Percentiles rank a stretch among this genome's conserved stretches.
These are phyloP conservation scores for Aspergillus aculeatinus DNA, from an alignment of 2,329 filamentous ascomycete species.

Conservation along the genomic window DNA sequence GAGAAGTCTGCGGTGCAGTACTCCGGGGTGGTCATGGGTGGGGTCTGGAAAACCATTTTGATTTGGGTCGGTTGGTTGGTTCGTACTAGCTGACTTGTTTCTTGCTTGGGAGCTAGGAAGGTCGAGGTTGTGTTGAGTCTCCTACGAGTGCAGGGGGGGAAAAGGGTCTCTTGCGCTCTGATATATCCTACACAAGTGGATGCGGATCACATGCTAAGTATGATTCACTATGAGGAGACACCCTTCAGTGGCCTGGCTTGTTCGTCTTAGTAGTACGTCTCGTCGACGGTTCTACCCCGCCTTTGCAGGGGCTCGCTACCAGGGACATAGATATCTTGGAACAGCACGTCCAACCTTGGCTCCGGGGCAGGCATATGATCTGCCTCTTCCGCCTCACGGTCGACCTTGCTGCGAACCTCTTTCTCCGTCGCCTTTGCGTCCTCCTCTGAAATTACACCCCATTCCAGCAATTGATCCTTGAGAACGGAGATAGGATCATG, in stretches of 20 bases:
- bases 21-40: constrained; percentile 56
- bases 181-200: background rate
- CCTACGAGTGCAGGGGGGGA: background rate
- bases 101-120: background rate
- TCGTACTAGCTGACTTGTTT: background rate
- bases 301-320: constrained; percentile 83
- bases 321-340: constrained; percentile 87
- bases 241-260: background rate
- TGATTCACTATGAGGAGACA: constrained; percentile 4
- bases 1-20: constrained; percentile 83
- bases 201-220: constrained; percentile 3
- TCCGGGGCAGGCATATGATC: constrained; percentile 83
- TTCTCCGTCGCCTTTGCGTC: constrained; percentile 93
- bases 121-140: background rate
- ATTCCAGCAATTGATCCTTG: constrained; percentile 93
- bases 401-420: constrained; percentile 77
- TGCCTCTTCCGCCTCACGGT: constrained; percentile 80
- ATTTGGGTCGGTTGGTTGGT: background rate
- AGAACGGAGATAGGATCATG: constrained; percentile 95
- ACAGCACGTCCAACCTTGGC: constrained; percentile 74
- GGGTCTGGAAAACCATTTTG: constrained; percentile 16
- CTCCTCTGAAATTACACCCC: constrained; percentile 82
- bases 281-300: constrained; percentile 79
- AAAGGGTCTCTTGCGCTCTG: background rate
- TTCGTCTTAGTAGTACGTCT: constrained; percentile 70